phyloP scores from a whole-genome alignment of 768 basidiomycete genomes.

The Leccinum uliginosum region DNA sequence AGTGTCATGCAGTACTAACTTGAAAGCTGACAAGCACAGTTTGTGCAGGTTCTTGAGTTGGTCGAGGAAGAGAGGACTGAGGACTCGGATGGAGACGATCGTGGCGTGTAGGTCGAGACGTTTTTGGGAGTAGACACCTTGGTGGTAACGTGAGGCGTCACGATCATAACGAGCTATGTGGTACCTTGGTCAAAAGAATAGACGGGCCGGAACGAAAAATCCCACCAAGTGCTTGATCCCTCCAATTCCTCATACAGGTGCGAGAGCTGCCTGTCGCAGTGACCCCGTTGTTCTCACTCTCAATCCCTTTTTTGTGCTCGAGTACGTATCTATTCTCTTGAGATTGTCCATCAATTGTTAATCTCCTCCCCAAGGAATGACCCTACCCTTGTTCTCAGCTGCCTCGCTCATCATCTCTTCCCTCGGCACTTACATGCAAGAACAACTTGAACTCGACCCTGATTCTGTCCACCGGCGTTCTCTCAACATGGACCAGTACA shows the following conservation, averaged over 20 bases:
- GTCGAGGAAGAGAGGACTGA: constrained; percentile 86
- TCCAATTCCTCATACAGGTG: constrained; percentile 86
- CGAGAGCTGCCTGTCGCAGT: constrained; percentile 84
- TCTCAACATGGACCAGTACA: constrained; percentile 95
- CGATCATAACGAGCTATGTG: constrained; percentile 80
- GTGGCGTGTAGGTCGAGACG: constrained; percentile 74
- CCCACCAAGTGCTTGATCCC: constrained; percentile 68
- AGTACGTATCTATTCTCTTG: constrained; percentile 48
- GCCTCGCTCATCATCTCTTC: constrained; percentile 84
- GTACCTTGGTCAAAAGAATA: neutral
- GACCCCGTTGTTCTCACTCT: constrained; percentile 92
- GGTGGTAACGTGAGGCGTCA: constrained; percentile 93
- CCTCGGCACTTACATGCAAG: constrained; percentile 78
- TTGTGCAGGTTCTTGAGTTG: constrained; percentile 98
- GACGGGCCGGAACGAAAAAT: constrained; percentile 5
- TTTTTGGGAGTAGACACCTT: constrained; percentile 89
- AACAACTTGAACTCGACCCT: constrained; percentile 73
- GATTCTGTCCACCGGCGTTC: constrained; percentile 73
- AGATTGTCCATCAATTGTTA: neutral
- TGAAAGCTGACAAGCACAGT: constrained; percentile 68
- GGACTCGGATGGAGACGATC: constrained; percentile 69
- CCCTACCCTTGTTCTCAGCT: constrained; percentile 84
- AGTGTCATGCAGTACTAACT: constrained; percentile 68
- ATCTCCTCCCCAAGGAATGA: constrained; percentile 59
- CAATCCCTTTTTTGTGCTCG: constrained; percentile 97